Percentiles rank a stretch among this genome's conserved stretches.
These are phyloP conservation scores for Trichoderma asperellum DNA, from an alignment of 2,329 filamentous ascomycete genomes.

Conservation along the genomic window DNA sequence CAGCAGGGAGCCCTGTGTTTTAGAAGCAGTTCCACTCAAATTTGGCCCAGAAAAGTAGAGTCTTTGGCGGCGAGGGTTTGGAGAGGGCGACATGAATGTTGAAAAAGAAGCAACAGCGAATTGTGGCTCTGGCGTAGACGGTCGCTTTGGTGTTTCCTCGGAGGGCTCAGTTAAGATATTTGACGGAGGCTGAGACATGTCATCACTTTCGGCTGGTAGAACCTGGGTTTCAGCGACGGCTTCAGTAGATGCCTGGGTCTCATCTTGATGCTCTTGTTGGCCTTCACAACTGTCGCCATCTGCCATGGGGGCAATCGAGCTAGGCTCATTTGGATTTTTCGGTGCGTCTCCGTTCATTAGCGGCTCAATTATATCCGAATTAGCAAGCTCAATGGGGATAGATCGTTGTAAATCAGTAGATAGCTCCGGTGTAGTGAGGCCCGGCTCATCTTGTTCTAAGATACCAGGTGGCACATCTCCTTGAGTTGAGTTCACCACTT, in stretches of 20 bases:
- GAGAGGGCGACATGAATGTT: constrained; percentile 56
- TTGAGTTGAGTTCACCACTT: neutral
- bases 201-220: neutral
- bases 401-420: neutral
- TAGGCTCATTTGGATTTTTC: neutral
- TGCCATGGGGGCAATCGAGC: neutral
- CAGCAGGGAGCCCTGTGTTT: constrained; percentile 43
- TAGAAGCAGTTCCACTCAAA: constrained; percentile 34
- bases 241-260: neutral
- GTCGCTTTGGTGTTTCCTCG: constrained; percentile 26
- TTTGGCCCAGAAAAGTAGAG: constrained; percentile 5
- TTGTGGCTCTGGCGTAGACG: constrained; percentile 51
- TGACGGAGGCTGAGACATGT: neutral
- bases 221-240: neutral
- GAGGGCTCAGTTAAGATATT: neutral
- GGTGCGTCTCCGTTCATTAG: neutral
- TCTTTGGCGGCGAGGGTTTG: constrained; percentile 40
- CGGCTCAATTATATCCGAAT: neutral
- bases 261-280: constrained; percentile 3
- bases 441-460: neutral
- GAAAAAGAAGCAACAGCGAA: constrained; percentile 57
- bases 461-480: neutral
- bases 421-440: neutral
- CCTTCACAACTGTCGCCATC: neutral
- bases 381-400: neutral